Conservation (phyloP, 148 eudicot species). For the Fagopyrum esculentum region DNA sequence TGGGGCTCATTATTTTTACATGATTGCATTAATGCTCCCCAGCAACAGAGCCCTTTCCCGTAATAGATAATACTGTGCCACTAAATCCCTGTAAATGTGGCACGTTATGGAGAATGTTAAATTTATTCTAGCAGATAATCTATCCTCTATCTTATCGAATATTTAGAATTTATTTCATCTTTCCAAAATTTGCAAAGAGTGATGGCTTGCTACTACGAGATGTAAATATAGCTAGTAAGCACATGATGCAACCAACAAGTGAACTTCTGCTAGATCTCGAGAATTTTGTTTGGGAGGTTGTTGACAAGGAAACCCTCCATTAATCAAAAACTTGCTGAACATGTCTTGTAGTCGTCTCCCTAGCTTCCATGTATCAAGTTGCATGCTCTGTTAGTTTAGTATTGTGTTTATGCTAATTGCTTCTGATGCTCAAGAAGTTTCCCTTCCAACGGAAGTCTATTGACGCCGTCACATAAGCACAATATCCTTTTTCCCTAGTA, state of each 20-base stretch:
- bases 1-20: not conserved
- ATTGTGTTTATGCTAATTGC: not conserved
- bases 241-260: not conserved
- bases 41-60: not conserved
- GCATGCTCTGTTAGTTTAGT: conserved; percentile 2
- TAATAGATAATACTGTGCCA: not conserved
- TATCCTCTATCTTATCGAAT: not conserved
- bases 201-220: not conserved
- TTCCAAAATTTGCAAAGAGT: not conserved
- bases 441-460: not conserved
- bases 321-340: conserved; percentile 2
- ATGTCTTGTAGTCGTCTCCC: not conserved
- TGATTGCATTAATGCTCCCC: not conserved
- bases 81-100: not conserved
- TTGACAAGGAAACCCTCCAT: not conserved
- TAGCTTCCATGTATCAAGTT: not conserved
- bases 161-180: not conserved
- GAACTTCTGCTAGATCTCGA: not conserved
- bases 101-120: not conserved
- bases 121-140: not conserved
- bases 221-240: not conserved
- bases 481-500: not conserved
- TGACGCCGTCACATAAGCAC: not conserved
- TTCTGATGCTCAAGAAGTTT: not conserved
- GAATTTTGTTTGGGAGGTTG: not conserved